These are phyloP conservation scores for Ophiocordyceps sinensis DNA, from an alignment of 2,329 filamentous ascomycete species.

Conservation along the genomic window DNA sequence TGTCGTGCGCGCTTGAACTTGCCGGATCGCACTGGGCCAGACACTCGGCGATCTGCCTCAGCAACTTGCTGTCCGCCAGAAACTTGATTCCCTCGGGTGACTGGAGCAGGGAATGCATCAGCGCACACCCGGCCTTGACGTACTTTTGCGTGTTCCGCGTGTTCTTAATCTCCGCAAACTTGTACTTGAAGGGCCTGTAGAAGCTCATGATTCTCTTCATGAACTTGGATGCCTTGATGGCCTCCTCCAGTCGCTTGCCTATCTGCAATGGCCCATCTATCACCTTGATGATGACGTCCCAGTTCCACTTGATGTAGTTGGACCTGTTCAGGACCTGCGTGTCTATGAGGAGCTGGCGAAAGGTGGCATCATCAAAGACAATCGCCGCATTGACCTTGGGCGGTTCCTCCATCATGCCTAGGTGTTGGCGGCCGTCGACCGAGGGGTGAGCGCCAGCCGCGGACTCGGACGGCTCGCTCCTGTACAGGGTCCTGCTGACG, in stretches of 20 bases:
- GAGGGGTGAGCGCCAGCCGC: constrained; percentile 24
- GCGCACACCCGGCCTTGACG: constrained; percentile 72
- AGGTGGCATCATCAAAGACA: constrained; percentile 44
- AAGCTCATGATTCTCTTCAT: constrained; percentile 91
- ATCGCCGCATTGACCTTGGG: constrained; percentile 33
- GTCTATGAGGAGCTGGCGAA: constrained; percentile 53
- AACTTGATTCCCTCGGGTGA: constrained; percentile 75
- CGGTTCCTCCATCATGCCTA: constrained; percentile 40
- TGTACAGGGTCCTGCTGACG: constrained; percentile 81
- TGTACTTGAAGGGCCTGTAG: constrained; percentile 91
- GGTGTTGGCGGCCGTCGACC: constrained; percentile 29
- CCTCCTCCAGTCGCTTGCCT: constrained; percentile 84
- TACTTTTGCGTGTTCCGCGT: constrained; percentile 92
- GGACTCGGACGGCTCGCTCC: constrained; percentile 45
- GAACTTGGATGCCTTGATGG: constrained; percentile 89
- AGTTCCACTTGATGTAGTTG: constrained; percentile 93
- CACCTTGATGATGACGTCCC: constrained; percentile 80
- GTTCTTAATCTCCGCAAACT: constrained; percentile 80
- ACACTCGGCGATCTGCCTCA: constrained; percentile 90
- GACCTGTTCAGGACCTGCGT: constrained; percentile 78
- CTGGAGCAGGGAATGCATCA: constrained; percentile 77
- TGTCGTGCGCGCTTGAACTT: constrained; percentile 14
- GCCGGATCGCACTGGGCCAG: constrained; percentile 88
- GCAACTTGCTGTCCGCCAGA: constrained; percentile 77
- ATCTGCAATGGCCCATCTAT: constrained; percentile 88